phyloP scores from a whole-genome alignment of 495 filamentous ascomycete genomes.

The Cairneyella variabilis region DNA sequence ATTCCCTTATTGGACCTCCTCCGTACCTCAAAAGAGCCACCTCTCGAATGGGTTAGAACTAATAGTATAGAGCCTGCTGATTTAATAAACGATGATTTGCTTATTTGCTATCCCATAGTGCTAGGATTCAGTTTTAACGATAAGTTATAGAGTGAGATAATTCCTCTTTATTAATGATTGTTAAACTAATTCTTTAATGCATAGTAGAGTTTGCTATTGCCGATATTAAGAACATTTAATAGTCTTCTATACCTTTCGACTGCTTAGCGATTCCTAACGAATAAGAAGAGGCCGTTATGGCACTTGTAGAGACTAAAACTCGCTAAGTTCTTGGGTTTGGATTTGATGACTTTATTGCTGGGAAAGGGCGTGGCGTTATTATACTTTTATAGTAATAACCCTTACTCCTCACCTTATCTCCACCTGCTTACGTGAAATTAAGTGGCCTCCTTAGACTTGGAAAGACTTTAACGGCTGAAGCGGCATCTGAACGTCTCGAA shows the following conservation, averaged over 20 bases:
- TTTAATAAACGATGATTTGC: conserved; percentile 8
- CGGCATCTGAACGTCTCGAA: conserved; percentile 36
- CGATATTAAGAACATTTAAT: conserved; percentile 25
- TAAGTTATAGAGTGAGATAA: conserved; percentile 7
- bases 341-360: conserved; percentile 5
- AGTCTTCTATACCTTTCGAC: conserved; percentile 24
- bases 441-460: conserved; percentile 51
- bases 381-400: conserved; percentile 3
- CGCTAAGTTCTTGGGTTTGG: background rate
- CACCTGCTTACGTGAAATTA: conserved; percentile 5
- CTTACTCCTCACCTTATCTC: background rate
- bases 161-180: background rate
- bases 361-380: conserved; percentile 5
- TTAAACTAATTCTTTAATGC: conserved; percentile 5
- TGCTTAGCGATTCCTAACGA: conserved; percentile 22
- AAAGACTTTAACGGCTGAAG: conserved; percentile 54
- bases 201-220: conserved; percentile 29
- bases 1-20: conserved; percentile 10
- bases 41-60: background rate
- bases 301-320: conserved; percentile 25
- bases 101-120: conserved; percentile 16
- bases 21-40: too few species aligned
- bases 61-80: background rate
- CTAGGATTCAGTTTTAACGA: conserved; percentile 15
- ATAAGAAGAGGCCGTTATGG: conserved; percentile 24